phyloP scores from a whole-genome alignment of 768 basidiomycete species.

The Hysterangium stoloniferum region DNA sequence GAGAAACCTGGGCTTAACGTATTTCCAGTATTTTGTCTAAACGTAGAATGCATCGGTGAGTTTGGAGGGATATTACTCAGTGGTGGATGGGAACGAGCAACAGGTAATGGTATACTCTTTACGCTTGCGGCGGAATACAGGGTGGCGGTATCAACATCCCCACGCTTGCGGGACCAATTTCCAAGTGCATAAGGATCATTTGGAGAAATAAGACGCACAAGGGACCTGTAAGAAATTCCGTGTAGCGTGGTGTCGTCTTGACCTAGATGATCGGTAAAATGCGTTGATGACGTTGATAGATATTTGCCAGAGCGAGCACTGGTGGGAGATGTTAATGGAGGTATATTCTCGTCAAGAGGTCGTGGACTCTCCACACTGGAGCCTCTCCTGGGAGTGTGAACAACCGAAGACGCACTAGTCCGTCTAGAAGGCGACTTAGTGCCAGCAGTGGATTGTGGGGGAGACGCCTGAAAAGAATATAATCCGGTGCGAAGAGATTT shows the following conservation, averaged over 20 bases:
- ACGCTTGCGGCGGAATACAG: constrained; percentile 82
- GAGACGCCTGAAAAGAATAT: background rate
- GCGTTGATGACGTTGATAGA: background rate
- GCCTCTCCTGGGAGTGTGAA: background rate
- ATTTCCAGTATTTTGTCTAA: constrained; percentile 4
- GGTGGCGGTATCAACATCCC: constrained; percentile 76
- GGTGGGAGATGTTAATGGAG: background rate
- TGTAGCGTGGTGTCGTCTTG: constrained; percentile 36
- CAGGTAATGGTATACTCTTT: constrained; percentile 51
- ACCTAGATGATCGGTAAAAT: constrained; percentile 12
- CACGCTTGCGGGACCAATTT: constrained; percentile 29
- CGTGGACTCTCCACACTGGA: background rate
- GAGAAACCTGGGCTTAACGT: constrained; percentile 5
- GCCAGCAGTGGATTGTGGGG: background rate
- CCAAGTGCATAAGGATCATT: constrained; percentile 46
- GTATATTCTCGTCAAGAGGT: background rate
- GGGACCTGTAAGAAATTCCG: constrained; percentile 59
- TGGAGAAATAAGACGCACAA: constrained; percentile 61
- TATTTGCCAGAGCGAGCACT: background rate
- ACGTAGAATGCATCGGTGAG: background rate
- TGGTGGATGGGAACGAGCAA: constrained; percentile 29
- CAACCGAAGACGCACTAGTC: constrained; percentile 3
- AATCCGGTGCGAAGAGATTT: constrained; percentile 26
- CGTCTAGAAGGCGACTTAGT: background rate
- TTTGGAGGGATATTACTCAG: constrained; percentile 18